These are phyloP conservation scores for Ilyonectria robusta DNA, from an alignment of 2,329 filamentous ascomycete species.

Conservation along the genomic window DNA sequence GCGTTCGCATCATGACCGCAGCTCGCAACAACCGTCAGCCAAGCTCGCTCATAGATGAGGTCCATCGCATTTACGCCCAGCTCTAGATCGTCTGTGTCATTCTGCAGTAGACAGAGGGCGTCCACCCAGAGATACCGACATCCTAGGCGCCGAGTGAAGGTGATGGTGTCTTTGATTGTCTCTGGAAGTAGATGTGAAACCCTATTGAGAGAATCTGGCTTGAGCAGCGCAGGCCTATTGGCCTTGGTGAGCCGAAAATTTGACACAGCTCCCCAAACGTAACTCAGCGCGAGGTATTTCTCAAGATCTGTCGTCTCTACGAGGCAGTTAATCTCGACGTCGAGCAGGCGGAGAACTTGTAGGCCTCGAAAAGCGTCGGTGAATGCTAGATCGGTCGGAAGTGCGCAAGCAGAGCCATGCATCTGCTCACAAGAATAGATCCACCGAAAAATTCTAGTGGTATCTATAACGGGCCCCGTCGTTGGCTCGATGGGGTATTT, in stretches of 20 bases:
- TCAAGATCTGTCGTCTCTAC: slow-evolving; percentile 1
- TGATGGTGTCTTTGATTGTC: slow-evolving; percentile 2
- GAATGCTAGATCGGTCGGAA: not conserved
- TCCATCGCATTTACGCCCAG: slow-evolving; percentile 26
- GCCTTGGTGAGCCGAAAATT: slow-evolving; percentile 28
- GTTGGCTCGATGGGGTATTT: no score
- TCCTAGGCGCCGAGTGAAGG: not conserved
- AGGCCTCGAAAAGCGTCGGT: slow-evolving; percentile 16
- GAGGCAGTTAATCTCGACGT: not conserved
- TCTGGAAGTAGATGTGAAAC: not conserved
- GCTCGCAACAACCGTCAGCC: slow-evolving; percentile 29
- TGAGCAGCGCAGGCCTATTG: slow-evolving; percentile 10
- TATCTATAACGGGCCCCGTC: no score
- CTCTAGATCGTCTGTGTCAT: not conserved
- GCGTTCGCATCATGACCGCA: slow-evolving; percentile 27
- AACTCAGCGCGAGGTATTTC: slow-evolving; percentile 30
- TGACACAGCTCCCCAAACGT: slow-evolving; percentile 27
- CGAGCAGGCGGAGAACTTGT: slow-evolving; percentile 13
- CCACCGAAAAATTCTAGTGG: no score
- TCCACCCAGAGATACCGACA: slow-evolving; percentile 14
- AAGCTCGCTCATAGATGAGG: slow-evolving; percentile 26
- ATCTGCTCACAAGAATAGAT: no score
- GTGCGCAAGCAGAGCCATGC: no score
- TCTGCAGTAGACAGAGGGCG: not conserved
- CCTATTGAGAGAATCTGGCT: not conserved